phyloP scores from a whole-genome alignment of 2,329 filamentous ascomycete species.

The Aureobasidium zeae region DNA sequence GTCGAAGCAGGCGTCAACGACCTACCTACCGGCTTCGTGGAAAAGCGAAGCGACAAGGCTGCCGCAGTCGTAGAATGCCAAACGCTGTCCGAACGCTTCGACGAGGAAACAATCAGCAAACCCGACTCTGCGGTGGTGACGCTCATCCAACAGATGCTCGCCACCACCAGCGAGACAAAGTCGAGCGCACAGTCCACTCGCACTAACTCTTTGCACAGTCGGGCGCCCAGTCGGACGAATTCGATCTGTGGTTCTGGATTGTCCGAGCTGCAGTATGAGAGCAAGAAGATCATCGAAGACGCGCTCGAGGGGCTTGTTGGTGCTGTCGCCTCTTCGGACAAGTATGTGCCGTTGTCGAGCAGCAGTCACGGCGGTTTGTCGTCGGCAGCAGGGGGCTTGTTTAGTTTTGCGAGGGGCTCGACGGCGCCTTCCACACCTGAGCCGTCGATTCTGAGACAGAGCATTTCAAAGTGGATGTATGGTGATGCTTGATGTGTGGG shows the following conservation, averaged over 20 bases:
- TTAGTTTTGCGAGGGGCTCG: neutral
- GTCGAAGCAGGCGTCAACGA: constrained; percentile 2
- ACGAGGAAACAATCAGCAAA: constrained; percentile 11
- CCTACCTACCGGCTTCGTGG: constrained; percentile 6
- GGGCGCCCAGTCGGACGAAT: constrained; percentile 2
- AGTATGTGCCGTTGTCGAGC: too few species aligned
- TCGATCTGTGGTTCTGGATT: constrained; percentile 13
- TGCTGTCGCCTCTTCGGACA: constrained; percentile 10
- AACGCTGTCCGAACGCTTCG: constrained; percentile 8
- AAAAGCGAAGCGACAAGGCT: neutral
- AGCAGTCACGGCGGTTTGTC: neutral
- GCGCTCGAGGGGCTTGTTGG: constrained; percentile 11
- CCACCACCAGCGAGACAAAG: constrained; percentile 1
- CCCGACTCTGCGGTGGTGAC: constrained; percentile 10
- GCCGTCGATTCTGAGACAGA: constrained; percentile 11
- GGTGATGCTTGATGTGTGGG: constrained; percentile 10
- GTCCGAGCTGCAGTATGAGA: constrained; percentile 10
- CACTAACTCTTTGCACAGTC: constrained; percentile 9
- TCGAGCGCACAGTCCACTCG: constrained; percentile 7
- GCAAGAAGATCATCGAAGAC: constrained; percentile 15
- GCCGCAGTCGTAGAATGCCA: constrained; percentile 6
- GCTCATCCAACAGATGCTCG: constrained; percentile 11
- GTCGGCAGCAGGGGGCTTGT: constrained; percentile 4
- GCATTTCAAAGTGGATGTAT: constrained; percentile 15
- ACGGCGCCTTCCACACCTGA: constrained; percentile 1